Conservation (phyloP, 1,284 basidiomycete species). For the Leccinum angustisporum region DNA sequence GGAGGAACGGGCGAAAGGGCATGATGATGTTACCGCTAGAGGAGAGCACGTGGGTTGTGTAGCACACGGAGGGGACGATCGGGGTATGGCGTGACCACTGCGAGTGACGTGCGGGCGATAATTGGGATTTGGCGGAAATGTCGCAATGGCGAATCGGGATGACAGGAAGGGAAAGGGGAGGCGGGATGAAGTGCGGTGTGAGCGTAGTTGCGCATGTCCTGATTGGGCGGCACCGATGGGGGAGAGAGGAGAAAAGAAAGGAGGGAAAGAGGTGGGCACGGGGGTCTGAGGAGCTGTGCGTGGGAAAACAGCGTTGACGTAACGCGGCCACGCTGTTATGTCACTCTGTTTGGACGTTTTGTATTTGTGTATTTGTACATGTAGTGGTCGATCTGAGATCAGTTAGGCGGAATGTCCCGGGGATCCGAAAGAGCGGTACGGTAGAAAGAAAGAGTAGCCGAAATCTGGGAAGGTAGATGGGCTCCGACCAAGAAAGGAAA, state of each 20-base stretch:
- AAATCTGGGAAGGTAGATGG: slow-evolving; percentile 38
- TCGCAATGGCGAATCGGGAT: neutral
- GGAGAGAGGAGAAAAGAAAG: neutral
- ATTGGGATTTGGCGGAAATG: neutral
- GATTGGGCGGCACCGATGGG: slow-evolving; percentile 12
- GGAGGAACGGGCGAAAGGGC: neutral
- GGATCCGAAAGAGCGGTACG: slow-evolving; percentile 33
- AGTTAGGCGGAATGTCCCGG: slow-evolving; percentile 35
- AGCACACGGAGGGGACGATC: neutral
- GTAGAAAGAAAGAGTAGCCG: slow-evolving; percentile 39
- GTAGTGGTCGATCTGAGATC: slow-evolving; percentile 30
- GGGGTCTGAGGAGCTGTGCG: slow-evolving; percentile 30
- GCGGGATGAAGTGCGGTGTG: slow-evolving; percentile 10
- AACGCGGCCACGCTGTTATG: slow-evolving; percentile 35
- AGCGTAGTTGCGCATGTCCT: slow-evolving; percentile 19
- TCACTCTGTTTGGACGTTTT: slow-evolving; percentile 31
- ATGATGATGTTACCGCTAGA: neutral
- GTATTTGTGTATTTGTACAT: slow-evolving; percentile 12
- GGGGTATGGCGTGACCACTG: neutral
- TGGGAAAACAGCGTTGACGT: slow-evolving; percentile 33
- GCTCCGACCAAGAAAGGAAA: slow-evolving; percentile 21
- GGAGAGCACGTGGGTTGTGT: slow-evolving; percentile 1
- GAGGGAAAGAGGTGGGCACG: slow-evolving; percentile 7
- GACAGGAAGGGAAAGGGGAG: slow-evolving; percentile 1
- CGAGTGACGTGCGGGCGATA: neutral